These are phyloP conservation scores for Calendula officinalis DNA, from an alignment of 129 eudicot species.

Conservation along the genomic window DNA sequence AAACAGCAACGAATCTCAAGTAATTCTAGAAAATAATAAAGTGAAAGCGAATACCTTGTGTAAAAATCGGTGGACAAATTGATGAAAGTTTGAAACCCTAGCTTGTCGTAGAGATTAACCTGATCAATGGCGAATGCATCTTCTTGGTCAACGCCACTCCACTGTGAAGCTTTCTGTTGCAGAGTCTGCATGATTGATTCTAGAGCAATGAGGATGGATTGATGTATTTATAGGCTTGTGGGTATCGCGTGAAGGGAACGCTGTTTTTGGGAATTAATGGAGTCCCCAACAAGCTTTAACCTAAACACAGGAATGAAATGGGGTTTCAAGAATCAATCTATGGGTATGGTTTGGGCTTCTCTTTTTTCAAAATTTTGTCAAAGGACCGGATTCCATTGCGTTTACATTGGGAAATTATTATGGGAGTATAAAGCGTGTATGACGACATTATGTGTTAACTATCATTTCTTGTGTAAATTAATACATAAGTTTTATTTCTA, in stretches of 20 bases:
- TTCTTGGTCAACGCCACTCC: constrained; percentile 74
- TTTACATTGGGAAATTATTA: no score
- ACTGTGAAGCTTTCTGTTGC: constrained; percentile 80
- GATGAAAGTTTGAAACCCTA: constrained; percentile 85
- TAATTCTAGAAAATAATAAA: not conserved
- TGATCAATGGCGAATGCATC: constrained; percentile 93
- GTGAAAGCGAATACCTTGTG: constrained; percentile 45
- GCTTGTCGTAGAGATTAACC: constrained; percentile 66
- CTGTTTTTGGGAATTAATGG: constrained; percentile 16
- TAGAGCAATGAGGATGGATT: constrained; percentile 12
- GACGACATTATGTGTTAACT: no score
- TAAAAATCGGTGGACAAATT: constrained; percentile 87
- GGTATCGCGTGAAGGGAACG: constrained; percentile 61
- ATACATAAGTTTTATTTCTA: no score
- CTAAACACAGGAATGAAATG: constrained; percentile 18
- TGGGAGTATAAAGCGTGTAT: no score
- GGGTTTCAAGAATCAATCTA: constrained; percentile 13
- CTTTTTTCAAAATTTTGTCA: not conserved
- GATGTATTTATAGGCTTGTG: constrained; percentile 38
- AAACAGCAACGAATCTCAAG: not conserved
- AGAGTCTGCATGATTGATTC: constrained; percentile 65
- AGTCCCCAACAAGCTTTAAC: not conserved
- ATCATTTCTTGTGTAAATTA: no score
- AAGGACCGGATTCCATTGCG: no score
- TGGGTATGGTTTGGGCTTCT: constrained; percentile 18